These are phyloP conservation scores for Torulaspora delbrueckii DNA, from an alignment of 805 yeast genomes.

Conservation along the genomic window DNA sequence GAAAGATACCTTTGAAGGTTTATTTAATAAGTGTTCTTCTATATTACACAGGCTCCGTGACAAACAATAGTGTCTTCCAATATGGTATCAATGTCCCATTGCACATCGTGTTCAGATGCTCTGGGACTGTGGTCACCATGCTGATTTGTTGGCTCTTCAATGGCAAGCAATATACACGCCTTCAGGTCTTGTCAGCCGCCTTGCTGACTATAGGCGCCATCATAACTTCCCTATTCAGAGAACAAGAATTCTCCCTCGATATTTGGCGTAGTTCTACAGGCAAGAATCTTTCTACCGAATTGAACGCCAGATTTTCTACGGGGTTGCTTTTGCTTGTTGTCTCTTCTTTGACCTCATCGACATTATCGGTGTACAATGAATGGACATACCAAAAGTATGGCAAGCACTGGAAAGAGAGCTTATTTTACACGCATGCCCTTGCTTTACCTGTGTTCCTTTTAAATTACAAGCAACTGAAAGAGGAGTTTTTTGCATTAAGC, in stretches of 20 bases:
- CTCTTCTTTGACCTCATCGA: constrained; percentile 45
- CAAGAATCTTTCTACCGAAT: not conserved
- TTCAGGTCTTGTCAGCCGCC: constrained; percentile 48
- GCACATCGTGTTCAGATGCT: constrained; percentile 62
- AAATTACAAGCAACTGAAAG: constrained; percentile 31
- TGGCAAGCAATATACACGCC: constrained; percentile 40
- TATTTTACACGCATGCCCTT: constrained; percentile 56
- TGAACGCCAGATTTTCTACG: constrained; percentile 16
- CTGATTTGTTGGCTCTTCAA: constrained; percentile 47
- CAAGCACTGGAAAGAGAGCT: constrained; percentile 57
- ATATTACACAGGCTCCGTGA: constrained; percentile 46
- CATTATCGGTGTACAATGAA: constrained; percentile 58
- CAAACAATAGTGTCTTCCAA: constrained; percentile 55
- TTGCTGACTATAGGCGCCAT: constrained; percentile 54
- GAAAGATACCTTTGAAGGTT: constrained; percentile 40
- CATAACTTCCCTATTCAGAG: constrained; percentile 37
- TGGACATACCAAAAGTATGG: constrained; percentile 47
- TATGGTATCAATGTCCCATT: constrained; percentile 59
- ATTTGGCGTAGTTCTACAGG: not conserved
- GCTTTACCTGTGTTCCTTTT: constrained; percentile 50
- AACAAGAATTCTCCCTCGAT: constrained; percentile 23
- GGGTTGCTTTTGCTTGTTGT: constrained; percentile 37
- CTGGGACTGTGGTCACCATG: constrained; percentile 61
- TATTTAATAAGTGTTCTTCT: constrained; percentile 46
- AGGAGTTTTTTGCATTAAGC: constrained; percentile 30